phyloP scores from a whole-genome alignment of 345 rosid genomes.

The Salix purpurea region DNA sequence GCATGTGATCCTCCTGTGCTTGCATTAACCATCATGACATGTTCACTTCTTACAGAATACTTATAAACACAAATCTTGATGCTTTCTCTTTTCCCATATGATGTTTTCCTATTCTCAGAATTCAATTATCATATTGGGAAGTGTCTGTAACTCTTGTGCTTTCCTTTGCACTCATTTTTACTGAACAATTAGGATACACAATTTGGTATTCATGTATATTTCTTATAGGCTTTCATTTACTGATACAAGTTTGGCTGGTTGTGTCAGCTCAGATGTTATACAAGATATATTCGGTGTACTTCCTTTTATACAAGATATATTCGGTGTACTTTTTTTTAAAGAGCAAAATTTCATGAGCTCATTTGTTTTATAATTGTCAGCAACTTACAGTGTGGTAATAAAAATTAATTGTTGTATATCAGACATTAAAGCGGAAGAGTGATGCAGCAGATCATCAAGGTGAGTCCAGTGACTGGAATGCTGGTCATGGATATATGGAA shows the following conservation, averaged over 20 bases:
- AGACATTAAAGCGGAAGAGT: constrained; percentile 77
- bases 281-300: not conserved
- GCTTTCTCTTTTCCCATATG: not conserved
- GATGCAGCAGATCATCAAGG: constrained; percentile 49
- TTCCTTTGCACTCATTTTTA: not conserved
- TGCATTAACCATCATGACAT: not conserved
- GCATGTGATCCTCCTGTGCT: not conserved
- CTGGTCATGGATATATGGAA: constrained; percentile 46
- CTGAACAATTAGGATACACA: not conserved
- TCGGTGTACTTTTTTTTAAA: not conserved
- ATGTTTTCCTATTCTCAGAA: not conserved
- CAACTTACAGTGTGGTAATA: constrained; percentile 12
- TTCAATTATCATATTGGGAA: not conserved
- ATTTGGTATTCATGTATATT: not conserved
- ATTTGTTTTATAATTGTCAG: not conserved
- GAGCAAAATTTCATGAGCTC: not conserved
- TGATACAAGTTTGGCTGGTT: not conserved
- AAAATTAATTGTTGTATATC: constrained; percentile 12
- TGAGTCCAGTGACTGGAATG: constrained; percentile 49
- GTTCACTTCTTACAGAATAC: not conserved
- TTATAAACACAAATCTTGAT: not conserved
- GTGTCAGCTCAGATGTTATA: not conserved
- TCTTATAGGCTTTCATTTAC: not conserved
- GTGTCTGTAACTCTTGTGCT: not conserved
- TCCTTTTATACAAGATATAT: not conserved